Evolutionary conservation across 345 rosid species (phyloP).

Genomic region (Orychophragmus violaceus): DNA sequence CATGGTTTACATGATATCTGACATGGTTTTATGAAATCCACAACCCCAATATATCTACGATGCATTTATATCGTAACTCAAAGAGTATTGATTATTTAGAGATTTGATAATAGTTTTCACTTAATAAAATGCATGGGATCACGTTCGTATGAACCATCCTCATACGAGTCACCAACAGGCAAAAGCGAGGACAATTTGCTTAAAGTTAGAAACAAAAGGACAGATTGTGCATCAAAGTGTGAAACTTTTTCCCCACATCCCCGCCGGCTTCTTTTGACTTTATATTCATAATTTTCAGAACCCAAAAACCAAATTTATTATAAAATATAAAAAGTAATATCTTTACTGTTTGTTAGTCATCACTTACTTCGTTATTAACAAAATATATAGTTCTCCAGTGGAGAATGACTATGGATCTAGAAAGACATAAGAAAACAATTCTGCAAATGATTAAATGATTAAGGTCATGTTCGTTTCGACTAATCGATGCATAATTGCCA

Average conservation of each 20-base stretch:
- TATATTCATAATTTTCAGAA: background rate
- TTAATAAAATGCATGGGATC: background rate
- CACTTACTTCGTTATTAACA: background rate
- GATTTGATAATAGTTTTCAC: background rate
- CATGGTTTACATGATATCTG: background rate
- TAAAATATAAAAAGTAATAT: background rate
- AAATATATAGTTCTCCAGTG: background rate
- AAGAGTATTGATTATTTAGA: background rate
- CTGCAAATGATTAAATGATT: too few species aligned
- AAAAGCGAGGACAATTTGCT: slow-evolving; percentile 9
- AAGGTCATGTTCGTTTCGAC: too few species aligned
- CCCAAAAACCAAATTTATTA: background rate
- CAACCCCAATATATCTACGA: background rate
- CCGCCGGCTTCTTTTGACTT: slow-evolving; percentile 29
- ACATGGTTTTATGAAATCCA: background rate
- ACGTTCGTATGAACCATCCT: too few species aligned
- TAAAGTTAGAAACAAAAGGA: slow-evolving; percentile 7
- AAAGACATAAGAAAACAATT: background rate
- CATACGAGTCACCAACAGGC: background rate
- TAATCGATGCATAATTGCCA: too few species aligned
- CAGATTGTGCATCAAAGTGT: slow-evolving; percentile 15
- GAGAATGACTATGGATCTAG: background rate
- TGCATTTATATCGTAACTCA: background rate
- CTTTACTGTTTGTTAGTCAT: background rate
- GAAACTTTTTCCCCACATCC: slow-evolving; percentile 16